A percentile compares a stretch with the other conserved stretches of the same genome.
Evolutionary conservation across 1,284 basidiomycete species (phyloP).

Genomic region (Rugosomyces carneus): DNA sequence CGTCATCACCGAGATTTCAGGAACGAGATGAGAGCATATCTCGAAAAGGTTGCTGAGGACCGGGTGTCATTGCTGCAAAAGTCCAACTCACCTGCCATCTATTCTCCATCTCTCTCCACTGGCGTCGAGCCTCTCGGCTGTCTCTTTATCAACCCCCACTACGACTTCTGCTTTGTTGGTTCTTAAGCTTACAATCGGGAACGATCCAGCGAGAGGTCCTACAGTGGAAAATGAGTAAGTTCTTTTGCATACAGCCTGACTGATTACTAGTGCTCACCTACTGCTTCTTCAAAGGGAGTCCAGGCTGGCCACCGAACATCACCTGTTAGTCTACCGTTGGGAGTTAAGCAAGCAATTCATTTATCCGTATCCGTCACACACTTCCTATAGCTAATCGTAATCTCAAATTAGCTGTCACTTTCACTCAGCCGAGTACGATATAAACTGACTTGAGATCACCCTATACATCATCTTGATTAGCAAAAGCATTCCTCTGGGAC

Average conservation of each 20-base stretch:
- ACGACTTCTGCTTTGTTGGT: constrained; percentile 97
- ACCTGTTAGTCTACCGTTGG: constrained; percentile 68
- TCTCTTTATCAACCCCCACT: constrained; percentile 66
- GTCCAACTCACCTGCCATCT: constrained; percentile 63
- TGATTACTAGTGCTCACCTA: constrained; percentile 72
- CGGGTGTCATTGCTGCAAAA: not conserved
- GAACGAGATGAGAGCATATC: constrained; percentile 45
- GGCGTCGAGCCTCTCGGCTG: constrained; percentile 61
- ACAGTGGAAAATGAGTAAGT: not conserved
- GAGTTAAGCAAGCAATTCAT: constrained; percentile 19
- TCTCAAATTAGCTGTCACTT: not conserved
- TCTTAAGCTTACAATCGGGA: constrained; percentile 80
- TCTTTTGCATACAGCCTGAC: not conserved
- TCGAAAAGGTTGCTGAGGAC: constrained; percentile 13
- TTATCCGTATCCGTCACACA: constrained; percentile 33
- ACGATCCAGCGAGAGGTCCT: constrained; percentile 77
- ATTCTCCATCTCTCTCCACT: constrained; percentile 75
- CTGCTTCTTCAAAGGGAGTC: constrained; percentile 72
- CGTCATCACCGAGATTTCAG: constrained; percentile 14
- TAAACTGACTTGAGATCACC: constrained; percentile 90
- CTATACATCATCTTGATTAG: constrained; percentile 29
- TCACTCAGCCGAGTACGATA: constrained; percentile 20
- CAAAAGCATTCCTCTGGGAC: not conserved
- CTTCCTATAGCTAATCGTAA: constrained; percentile 72
- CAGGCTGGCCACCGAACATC: constrained; percentile 87